Percentiles rank a stretch among this genome's conserved stretches.
Evolutionary conservation across 2,329 filamentous ascomycete species (phyloP).

Genomic region (Botrytis paeoniae): DNA sequence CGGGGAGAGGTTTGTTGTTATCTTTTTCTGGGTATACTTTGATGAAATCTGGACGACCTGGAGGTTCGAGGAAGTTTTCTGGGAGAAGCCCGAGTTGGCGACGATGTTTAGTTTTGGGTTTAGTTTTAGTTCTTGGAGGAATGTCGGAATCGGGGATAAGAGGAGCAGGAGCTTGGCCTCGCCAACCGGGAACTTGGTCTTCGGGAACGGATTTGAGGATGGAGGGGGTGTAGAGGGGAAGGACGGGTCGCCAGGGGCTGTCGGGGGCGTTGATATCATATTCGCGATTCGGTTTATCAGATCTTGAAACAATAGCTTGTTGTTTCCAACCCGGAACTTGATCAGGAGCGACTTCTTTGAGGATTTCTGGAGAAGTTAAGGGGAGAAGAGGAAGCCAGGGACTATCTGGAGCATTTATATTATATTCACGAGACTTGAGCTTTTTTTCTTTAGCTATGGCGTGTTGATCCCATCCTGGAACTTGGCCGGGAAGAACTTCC

Average conservation of each 20-base stretch:
- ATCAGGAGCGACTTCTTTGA: neutral
- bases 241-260: neutral
- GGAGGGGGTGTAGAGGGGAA: neutral
- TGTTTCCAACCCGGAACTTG: neutral
- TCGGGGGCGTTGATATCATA: neutral
- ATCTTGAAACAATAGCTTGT: neutral
- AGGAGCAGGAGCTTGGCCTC: neutral
- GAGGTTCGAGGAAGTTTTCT: conserved; percentile 3
- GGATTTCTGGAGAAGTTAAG: neutral
- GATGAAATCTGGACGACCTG: conserved; percentile 8
- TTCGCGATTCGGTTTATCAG: neutral
- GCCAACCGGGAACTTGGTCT: neutral
- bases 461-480: conserved; percentile 8
- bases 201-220: neutral
- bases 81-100: neutral
- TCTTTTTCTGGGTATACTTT: neutral
- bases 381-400: neutral
- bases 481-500: neutral
- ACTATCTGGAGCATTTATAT: neutral
- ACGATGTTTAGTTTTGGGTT: neutral
- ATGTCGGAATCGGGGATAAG: neutral
- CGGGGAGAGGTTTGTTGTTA: neutral
- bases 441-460: neutral
- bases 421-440: neutral
- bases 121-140: neutral